Conservation (phyloP, 768 basidiomycete genomes). For the Leucosporidium yakuticum region DNA sequence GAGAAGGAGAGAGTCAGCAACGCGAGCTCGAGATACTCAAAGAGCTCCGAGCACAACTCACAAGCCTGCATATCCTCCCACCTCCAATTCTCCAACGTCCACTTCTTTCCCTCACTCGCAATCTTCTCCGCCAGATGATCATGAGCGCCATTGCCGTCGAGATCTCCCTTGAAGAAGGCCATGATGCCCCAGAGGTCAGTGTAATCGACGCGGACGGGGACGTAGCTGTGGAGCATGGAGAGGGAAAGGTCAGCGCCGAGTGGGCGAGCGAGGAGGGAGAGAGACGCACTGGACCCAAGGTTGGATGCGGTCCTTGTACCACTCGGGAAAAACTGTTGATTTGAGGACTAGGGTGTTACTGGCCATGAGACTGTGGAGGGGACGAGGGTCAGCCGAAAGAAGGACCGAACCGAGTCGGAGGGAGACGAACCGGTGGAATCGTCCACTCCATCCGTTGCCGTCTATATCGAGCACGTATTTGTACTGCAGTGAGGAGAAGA, state of each 20-base stretch:
- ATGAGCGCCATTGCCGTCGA: constrained; percentile 54
- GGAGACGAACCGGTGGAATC: constrained; percentile 59
- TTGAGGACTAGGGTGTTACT: constrained; percentile 33
- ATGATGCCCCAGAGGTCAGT: constrained; percentile 57
- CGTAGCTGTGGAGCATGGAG: constrained; percentile 5
- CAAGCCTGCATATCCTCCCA: constrained; percentile 37
- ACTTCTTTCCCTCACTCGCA: constrained; percentile 50
- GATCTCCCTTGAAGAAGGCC: constrained; percentile 54
- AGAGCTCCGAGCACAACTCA: constrained; percentile 13
- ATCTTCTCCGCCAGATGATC: constrained; percentile 57
- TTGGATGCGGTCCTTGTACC: constrained; percentile 74
- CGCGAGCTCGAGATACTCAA: not conserved
- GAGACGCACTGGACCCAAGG: constrained; percentile 62
- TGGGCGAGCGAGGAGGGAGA: not conserved
- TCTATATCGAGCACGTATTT: constrained; percentile 87
- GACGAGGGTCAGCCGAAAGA: not conserved
- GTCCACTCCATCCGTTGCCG: constrained; percentile 79
- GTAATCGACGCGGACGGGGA: constrained; percentile 38
- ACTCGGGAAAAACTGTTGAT: constrained; percentile 32
- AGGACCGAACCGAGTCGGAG: not conserved
- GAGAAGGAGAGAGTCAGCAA: not conserved
- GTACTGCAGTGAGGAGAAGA: constrained; percentile 48
- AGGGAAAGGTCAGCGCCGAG: not conserved
- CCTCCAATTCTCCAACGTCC: constrained; percentile 34
- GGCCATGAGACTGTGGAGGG: constrained; percentile 18